These are phyloP conservation scores for Mychonastes homosphaera DNA, from an alignment of 139 green algal species.

Conservation along the genomic window DNA sequence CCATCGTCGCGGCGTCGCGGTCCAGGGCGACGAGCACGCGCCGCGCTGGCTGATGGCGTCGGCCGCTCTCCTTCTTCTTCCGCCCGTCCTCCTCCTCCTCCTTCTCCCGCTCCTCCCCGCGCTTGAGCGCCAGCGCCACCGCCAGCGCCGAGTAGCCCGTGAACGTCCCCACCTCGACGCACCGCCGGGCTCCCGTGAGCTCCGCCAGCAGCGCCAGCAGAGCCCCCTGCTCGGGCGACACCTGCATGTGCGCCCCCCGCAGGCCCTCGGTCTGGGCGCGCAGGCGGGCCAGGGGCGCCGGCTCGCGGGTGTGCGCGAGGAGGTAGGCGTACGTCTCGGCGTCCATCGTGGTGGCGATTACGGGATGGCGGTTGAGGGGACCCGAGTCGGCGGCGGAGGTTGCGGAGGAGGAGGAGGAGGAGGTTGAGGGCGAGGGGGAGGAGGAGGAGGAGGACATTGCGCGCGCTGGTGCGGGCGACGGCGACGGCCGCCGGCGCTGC, in stretches of 20 bases:
- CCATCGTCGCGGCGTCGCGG: constrained; percentile 49
- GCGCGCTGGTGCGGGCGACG: not conserved
- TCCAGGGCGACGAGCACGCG: constrained; percentile 79
- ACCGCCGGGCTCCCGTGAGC: constrained; percentile 31
- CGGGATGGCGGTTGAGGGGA: constrained; percentile 28
- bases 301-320: constrained; percentile 54
- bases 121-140: constrained; percentile 54
- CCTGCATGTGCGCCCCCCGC: constrained; percentile 53
- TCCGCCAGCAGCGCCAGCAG: constrained; percentile 65
- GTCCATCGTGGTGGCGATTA: constrained; percentile 30
- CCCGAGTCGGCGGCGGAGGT: not conserved
- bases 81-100: too few relatives aligned
- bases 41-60: too few relatives aligned
- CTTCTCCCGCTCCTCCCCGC: too few relatives aligned
- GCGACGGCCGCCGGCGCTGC: not conserved
- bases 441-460: too few relatives aligned
- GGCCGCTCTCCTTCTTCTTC: too few relatives aligned
- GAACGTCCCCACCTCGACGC: constrained; percentile 64
- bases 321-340: constrained; percentile 53
- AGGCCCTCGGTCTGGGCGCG: constrained; percentile 43
- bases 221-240: constrained; percentile 70
- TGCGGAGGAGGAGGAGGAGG: too few relatives aligned
- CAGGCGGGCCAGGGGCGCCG: constrained; percentile 38
- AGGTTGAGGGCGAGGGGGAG: too few relatives aligned
- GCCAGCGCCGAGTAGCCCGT: constrained; percentile 77